Evolutionary conservation across 108 stramenopile species (phyloP), one percentile per base, ranked within the genome.

Genomic region (Cyclotella baltica): DNA sequence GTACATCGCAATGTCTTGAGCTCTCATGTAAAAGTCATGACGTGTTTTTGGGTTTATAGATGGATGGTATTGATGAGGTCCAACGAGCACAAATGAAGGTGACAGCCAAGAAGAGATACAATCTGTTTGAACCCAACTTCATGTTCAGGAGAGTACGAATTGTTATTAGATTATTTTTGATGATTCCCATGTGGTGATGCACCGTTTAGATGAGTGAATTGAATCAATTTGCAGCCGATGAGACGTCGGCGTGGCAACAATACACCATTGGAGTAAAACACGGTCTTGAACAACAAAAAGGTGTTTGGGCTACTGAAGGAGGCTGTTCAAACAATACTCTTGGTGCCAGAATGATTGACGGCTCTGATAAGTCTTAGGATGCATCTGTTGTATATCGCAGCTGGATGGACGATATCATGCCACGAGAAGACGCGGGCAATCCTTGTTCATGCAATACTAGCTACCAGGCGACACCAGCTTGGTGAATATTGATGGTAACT

Each of bases 311-410:
- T 11, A 81, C 72, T 15, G 19, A 83, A 22, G 93, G 88, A 63
- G 93, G 91, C 10, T 94, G 89, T 75, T 61, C 67, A 51, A 69
- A 83, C 59, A 62, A 59, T 28, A 63, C 62, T 50, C 29, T n/a
- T 19, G 66, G 31, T 33, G 64, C 73, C 66, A 57, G 62, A 37
- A 72, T 51, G 37, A 87, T 83, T 70, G 87, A 85, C 11, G 76
- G 78, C 35, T 67, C 93, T n/a, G 81, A 81, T 70, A 20, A 61
- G 50, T 19, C 48, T 20, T 82, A 68, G 63, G 91, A 89, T 77
- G 87, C 89, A 13, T 89, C 91, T 3, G 87, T 91, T 31, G 85
- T 95, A 6, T 95, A 95, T 70, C 85, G 84, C 28, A 80, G 83
- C 48, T 95, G 92, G 86, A 76, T 86, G 71, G 59, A 72, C 3